These are phyloP conservation scores for Cryptosporidium canis DNA, from an alignment of 169 alveolate genomes.

Conservation along the genomic window DNA sequence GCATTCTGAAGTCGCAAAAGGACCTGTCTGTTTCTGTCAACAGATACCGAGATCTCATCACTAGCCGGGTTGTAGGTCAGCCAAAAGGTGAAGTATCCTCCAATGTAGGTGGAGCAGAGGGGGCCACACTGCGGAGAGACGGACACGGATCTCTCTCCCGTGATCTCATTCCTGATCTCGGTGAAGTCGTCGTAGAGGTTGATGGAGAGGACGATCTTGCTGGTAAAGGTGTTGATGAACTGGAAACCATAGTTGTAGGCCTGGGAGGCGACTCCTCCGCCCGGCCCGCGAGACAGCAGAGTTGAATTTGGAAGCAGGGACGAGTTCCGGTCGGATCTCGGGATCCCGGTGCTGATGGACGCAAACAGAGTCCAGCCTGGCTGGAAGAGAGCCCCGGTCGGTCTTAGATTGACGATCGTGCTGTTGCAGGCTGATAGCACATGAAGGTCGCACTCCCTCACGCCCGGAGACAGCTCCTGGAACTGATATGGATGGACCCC, in stretches of 20 bases:
- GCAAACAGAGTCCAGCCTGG: slow-evolving; percentile 24
- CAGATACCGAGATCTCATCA: not conserved
- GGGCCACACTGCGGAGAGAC: slow-evolving; percentile 35
- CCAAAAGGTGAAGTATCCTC: slow-evolving; percentile 16
- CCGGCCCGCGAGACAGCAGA: not conserved
- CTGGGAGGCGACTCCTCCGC: not conserved
- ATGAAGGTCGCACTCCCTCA: not conserved
- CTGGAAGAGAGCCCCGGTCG: slow-evolving; percentile 9
- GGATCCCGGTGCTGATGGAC: slow-evolving; percentile 11
- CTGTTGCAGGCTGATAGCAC: not conserved
- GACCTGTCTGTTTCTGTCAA: not conserved
- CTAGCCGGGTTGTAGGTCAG: not conserved
- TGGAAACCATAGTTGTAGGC: slow-evolving; percentile 9
- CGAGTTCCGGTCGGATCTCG: not conserved
- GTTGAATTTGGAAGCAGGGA: not conserved
- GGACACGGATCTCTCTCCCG: slow-evolving; percentile 22
- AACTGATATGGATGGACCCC: not conserved
- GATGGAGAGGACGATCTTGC: not conserved
- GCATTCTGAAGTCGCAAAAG: not conserved
- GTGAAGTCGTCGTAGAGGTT: not conserved
- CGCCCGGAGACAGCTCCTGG: slow-evolving; percentile 15
- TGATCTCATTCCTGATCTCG: slow-evolving; percentile 11
- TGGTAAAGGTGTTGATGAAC: slow-evolving; percentile 6
- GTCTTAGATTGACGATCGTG: not conserved
- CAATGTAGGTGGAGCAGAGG: not conserved